Conservation (phyloP, 2,329 filamentous ascomycete species). For the Microdochium trichocladiopsis region DNA sequence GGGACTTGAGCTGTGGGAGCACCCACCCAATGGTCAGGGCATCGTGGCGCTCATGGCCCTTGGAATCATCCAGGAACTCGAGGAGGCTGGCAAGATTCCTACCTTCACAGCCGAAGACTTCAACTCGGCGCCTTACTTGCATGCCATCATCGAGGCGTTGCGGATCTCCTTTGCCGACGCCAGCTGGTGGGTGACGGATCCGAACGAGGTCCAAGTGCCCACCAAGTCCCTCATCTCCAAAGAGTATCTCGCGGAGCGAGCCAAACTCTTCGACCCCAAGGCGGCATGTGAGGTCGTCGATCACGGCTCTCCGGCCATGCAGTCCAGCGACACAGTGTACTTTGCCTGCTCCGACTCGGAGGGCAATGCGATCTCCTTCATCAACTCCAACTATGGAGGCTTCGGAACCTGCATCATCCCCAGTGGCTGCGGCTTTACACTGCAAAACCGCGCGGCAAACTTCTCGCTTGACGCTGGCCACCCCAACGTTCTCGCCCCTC, state of each 20-base stretch:
- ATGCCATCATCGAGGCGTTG: conserved; percentile 81
- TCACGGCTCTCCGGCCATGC: conserved; percentile 75
- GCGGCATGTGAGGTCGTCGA: conserved; percentile 54
- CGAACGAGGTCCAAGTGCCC: conserved; percentile 64
- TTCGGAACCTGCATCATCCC: conserved; percentile 88
- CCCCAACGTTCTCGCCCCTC: conserved; percentile 72
- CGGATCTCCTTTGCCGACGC: conserved; percentile 87
- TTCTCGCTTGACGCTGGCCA: conserved; percentile 68
- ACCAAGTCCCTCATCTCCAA: conserved; percentile 60
- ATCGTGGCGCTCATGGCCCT: conserved; percentile 92
- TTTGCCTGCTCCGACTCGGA: conserved; percentile 74
- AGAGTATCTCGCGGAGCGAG: conserved; percentile 68
- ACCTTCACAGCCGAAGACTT: conserved; percentile 65
- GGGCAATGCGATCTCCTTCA: conserved; percentile 92
- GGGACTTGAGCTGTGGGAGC: conserved; percentile 85
- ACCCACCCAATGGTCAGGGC: conserved; percentile 93
- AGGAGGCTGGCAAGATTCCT: conserved; percentile 67
- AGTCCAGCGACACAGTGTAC: conserved; percentile 89
- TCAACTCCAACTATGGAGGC: conserved; percentile 89
- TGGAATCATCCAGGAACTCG: conserved; percentile 82
- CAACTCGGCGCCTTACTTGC: conserved; percentile 75
- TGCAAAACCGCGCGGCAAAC: conserved; percentile 89
- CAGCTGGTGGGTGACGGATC: conserved; percentile 85
- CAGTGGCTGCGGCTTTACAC: conserved; percentile 77
- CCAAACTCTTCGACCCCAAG: conserved; percentile 47